Evolutionary conservation across 371 early-diverging fungal species (phyloP).

Genomic region (Mucor saturninus): DNA sequence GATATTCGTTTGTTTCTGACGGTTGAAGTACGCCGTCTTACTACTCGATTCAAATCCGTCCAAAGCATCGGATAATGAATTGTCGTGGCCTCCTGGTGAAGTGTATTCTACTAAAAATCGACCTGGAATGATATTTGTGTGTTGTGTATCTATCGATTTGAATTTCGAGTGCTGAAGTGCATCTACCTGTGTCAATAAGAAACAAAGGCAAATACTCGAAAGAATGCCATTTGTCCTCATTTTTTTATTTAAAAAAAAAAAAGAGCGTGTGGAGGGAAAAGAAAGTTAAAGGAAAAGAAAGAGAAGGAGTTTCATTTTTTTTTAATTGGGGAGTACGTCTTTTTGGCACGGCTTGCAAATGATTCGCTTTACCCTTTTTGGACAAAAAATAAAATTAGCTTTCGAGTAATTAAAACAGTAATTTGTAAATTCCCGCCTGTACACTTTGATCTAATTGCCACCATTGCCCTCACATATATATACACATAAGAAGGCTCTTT

Average conservation of each 20-base stretch:
- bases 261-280: background rate
- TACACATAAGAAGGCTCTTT: too few relatives aligned
- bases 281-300: background rate
- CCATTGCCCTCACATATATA: too few relatives aligned
- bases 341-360: too few relatives aligned
- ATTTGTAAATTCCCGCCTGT: too few relatives aligned
- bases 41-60: background rate
- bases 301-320: background rate
- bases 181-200: background rate
- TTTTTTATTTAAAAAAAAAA: background rate
- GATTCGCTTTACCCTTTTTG: too few relatives aligned
- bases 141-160: background rate
- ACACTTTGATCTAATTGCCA: too few relatives aligned
- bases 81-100: background rate
- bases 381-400: too few relatives aligned
- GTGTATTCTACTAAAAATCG: conserved; percentile 15
- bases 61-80: background rate
- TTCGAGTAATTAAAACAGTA: too few relatives aligned
- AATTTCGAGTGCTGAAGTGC: conserved; percentile 12
- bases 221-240: background rate
- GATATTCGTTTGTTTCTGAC: background rate
- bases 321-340: background rate
- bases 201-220: background rate
- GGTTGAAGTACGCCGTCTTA: background rate
- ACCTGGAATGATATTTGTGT: conserved; percentile 12